Evolutionary conservation across 768 basidiomycete genomes (phyloP).

Genomic region (Leccinum boreale): DNA sequence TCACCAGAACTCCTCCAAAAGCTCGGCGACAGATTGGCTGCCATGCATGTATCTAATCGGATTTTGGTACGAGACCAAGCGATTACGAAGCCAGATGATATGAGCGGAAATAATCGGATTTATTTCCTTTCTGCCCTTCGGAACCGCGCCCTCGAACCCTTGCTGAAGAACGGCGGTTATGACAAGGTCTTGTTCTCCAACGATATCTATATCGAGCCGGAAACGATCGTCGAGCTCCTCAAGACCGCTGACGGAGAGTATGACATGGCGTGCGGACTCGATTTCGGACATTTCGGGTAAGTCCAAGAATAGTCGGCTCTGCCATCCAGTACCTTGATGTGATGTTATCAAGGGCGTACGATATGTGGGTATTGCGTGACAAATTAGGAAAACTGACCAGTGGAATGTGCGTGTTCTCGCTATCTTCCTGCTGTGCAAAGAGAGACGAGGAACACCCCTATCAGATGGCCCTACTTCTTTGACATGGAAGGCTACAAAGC

Average conservation of each 20-base stretch:
- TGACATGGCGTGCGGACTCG: constrained; percentile 44
- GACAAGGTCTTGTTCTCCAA: constrained; percentile 42
- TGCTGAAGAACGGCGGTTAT: constrained; percentile 34
- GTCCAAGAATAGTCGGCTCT: constrained; percentile 13
- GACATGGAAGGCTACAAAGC: constrained; percentile 35
- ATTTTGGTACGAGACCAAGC: constrained; percentile 11
- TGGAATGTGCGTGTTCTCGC: constrained; percentile 4
- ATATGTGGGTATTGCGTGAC: constrained; percentile 24
- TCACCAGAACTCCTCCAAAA: constrained; percentile 11
- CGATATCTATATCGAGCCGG: constrained; percentile 40
- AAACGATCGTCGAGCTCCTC: constrained; percentile 38
- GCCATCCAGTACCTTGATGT: background rate
- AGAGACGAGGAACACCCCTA: background rate
- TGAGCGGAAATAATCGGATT: background rate
- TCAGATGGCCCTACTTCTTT: constrained; percentile 41
- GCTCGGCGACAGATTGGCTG: constrained; percentile 6
- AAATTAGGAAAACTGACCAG: constrained; percentile 15
- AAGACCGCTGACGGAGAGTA: constrained; percentile 36
- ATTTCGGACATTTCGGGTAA: constrained; percentile 34
- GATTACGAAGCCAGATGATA: constrained; percentile 7
- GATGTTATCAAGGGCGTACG: constrained; percentile 15
- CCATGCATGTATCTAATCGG: constrained; percentile 10
- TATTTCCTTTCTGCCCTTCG: constrained; percentile 26
- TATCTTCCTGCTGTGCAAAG: background rate
- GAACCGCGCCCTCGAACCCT: constrained; percentile 41